Evolutionary conservation across 2,329 filamentous ascomycete species (phyloP).

Genomic region (Trichothecium sympodiale): DNA sequence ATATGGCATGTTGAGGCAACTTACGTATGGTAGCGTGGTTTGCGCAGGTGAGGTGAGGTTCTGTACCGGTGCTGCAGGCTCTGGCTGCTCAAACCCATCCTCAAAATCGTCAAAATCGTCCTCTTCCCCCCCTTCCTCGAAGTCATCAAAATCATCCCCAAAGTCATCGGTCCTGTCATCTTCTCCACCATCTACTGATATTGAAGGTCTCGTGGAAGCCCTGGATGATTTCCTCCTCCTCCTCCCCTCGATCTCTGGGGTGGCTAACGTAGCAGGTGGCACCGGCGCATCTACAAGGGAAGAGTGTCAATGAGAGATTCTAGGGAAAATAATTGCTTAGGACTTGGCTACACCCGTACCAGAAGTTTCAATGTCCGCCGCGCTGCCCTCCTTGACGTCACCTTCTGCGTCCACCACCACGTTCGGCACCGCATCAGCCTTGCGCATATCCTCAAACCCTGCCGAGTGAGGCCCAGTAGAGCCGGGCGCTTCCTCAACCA

Average conservation of each 20-base stretch:
- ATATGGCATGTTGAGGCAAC: slow-evolving; percentile 5
- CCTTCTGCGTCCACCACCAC: slow-evolving; percentile 35
- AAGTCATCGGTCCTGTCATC: slow-evolving; percentile 35
- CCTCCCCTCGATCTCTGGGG: not conserved
- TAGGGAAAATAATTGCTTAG: not conserved
- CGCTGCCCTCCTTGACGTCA: slow-evolving; percentile 20
- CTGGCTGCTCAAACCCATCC: slow-evolving; percentile 55
- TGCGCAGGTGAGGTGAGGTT: slow-evolving; percentile 22
- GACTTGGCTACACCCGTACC: slow-evolving; percentile 13
- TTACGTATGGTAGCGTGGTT: slow-evolving; percentile 33
- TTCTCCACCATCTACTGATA: slow-evolving; percentile 9
- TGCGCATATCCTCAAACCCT: slow-evolving; percentile 32
- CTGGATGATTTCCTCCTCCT: slow-evolving; percentile 1
- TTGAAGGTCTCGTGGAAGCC: not conserved
- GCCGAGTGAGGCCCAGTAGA: slow-evolving; percentile 28
- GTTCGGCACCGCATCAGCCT: slow-evolving; percentile 43
- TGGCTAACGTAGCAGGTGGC: not conserved
- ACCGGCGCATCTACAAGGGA: slow-evolving; percentile 1
- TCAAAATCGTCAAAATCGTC: slow-evolving; percentile 61
- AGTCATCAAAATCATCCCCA: slow-evolving; percentile 52
- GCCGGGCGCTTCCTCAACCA: slow-evolving; percentile 41
- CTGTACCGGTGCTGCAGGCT: slow-evolving; percentile 19
- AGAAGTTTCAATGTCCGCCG: slow-evolving; percentile 12
- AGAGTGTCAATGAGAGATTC: not conserved
- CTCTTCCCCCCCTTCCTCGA: slow-evolving; percentile 45